Evolutionary conservation across 1,284 basidiomycete species (phyloP), one percentile per base, ranked within the genome.

Genomic region (Athelia sp.): DNA sequence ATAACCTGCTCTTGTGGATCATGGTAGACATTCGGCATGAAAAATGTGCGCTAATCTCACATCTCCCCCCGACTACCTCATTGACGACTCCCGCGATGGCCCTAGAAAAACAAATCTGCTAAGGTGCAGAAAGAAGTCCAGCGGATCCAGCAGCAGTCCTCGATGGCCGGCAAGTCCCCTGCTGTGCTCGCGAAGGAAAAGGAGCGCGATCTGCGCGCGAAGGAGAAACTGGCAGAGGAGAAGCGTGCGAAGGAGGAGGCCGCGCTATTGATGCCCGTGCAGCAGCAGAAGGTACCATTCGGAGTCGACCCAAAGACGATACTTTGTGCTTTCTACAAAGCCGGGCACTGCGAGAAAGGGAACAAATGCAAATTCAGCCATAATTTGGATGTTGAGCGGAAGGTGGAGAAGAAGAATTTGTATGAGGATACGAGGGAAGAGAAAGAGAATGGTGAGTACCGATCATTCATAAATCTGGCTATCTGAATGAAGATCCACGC

Each of bases 311-410:
- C 94, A 18, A 96, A 96, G 75, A 92, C 90, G 21, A 72, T 96
- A 35, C 74, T 97, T 15, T 97, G 94, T 65, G 82, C 78, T 24
- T 96, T 87, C 73, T 93, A 78, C 77, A 96, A 97, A 71, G 84
- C 86, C 8, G 94, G 94, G 4, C 75, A 72, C 47, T 98, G 94
- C 63, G 90, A 93, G 31, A 97, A 96, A 72, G 93, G 88, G 23
- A 82, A 57, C 65, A 93, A 93, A 71, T 97, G 94, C 74, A 98
- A 97, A 74, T 98, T 95, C 70, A 96, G 92, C 54, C 96, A 99
- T 69, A 87, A 97, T 71, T 58, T 83, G 52, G 81, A 98, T 61
- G 83, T 97, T 18, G 93, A 81, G 18, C 73, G 96, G 54, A 98
- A 97, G 70, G 87, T 89, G 44, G 91, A 96, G 67, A 99, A 99